Conservation (phyloP, 345 rosid genomes). For the Geranium brycei region DNA sequence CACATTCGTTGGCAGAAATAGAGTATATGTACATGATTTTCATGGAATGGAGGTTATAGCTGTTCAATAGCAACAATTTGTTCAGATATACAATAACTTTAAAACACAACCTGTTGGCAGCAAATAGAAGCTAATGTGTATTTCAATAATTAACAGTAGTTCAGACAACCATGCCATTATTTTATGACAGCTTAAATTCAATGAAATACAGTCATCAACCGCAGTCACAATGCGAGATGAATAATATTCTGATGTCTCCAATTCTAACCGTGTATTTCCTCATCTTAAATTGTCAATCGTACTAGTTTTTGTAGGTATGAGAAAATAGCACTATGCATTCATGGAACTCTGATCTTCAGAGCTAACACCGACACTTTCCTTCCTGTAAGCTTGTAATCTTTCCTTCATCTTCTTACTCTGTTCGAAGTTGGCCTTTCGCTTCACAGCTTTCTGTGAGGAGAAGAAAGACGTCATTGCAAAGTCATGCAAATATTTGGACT, state of each 20-base stretch:
- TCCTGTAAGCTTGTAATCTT: constrained; percentile 39
- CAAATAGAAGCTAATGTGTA: too few species aligned
- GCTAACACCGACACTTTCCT: constrained; percentile 22
- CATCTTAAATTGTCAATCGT: background rate
- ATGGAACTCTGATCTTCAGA: background rate
- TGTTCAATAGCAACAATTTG: too few species aligned
- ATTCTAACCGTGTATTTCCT: background rate
- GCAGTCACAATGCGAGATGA: background rate
- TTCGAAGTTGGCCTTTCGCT: constrained; percentile 78
- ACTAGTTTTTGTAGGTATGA: background rate
- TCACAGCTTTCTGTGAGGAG: constrained; percentile 57
- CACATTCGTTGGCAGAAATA: too few species aligned
- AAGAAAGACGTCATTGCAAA: constrained; percentile 1
- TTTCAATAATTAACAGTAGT: too few species aligned
- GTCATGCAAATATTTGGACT: background rate
- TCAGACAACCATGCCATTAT: too few species aligned
- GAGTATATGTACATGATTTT: too few species aligned
- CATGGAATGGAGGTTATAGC: too few species aligned
- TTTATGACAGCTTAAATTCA: too few species aligned
- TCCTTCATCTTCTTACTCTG: constrained; percentile 47
- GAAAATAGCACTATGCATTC: background rate
- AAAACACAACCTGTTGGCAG: too few species aligned
- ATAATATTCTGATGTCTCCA: background rate
- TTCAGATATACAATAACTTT: too few species aligned
- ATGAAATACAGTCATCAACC: background rate